Conservation (phyloP, 1,284 basidiomycete genomes). For the Cryptococcus amylolentus region DNA sequence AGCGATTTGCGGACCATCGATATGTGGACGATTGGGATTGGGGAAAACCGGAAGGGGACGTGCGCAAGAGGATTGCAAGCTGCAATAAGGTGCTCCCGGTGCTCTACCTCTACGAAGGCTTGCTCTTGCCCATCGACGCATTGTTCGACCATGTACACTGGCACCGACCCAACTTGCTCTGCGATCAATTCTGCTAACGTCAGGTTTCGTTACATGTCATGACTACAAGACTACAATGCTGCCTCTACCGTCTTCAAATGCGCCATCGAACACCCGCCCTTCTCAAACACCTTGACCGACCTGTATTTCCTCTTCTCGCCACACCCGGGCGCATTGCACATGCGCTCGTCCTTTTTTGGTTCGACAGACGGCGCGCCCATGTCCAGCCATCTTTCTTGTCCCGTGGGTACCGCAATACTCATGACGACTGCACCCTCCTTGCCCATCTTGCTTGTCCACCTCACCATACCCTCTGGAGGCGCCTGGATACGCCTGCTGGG, state of each 20-base stretch:
- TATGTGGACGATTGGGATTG: neutral
- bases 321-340: slow-evolving; percentile 57
- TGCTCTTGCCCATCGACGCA: neutral
- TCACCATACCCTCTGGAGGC: slow-evolving; percentile 50
- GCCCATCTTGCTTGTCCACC: slow-evolving; percentile 18
- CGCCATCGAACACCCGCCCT: slow-evolving; percentile 58
- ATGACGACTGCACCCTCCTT: slow-evolving; percentile 19
- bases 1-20: slow-evolving; percentile 4
- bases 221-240: slow-evolving; percentile 3
- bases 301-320: slow-evolving; percentile 55
- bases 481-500: slow-evolving; percentile 8
- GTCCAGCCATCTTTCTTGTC: slow-evolving; percentile 30
- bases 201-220: neutral
- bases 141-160: neutral
- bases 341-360: neutral
- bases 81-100: too few species aligned
- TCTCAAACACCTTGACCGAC: slow-evolving; percentile 54
- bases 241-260: slow-evolving; percentile 46
- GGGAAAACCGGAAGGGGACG: too few species aligned
- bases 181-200: neutral
- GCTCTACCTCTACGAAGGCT: neutral
- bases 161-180: neutral
- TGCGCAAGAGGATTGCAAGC: too few species aligned
- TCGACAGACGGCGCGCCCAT: slow-evolving; percentile 1
- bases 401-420: slow-evolving; percentile 26